Evolutionary conservation across 169 alveolate species (phyloP).

Genomic region (Cryptosporidium tyzzeri): DNA sequence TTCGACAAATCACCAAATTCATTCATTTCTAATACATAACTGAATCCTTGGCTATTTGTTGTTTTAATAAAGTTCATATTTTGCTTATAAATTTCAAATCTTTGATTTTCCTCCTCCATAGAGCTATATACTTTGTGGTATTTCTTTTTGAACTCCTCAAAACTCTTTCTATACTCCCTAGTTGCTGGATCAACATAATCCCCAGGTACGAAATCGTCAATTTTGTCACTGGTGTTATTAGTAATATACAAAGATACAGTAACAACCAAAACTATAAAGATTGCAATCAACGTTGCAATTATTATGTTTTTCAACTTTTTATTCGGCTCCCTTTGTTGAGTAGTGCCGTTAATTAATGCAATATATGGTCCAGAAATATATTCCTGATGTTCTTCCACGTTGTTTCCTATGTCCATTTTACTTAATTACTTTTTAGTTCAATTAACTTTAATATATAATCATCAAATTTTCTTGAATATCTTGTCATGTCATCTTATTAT

Average conservation of each 20-base stretch:
- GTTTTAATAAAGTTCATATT: slow-evolving; percentile 71
- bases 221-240: slow-evolving; percentile 21
- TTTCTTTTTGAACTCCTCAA: slow-evolving; percentile 58
- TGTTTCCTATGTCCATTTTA: slow-evolving; percentile 33
- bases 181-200: slow-evolving; percentile 12
- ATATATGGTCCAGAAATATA: slow-evolving; percentile 65
- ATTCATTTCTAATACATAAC: slow-evolving; percentile 77
- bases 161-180: slow-evolving; percentile 7
- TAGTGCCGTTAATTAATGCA: slow-evolving; percentile 61
- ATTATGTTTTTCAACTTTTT: slow-evolving; percentile 36
- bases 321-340: slow-evolving; percentile 59
- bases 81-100: slow-evolving; percentile 75
- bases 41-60: slow-evolving; percentile 76
- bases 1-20: slow-evolving; percentile 79
- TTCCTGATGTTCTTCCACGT: slow-evolving; percentile 66
- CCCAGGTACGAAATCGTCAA: slow-evolving; percentile 38
- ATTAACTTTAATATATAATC: slow-evolving; percentile 5
- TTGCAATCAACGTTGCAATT: slow-evolving; percentile 33
- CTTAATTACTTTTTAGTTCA: neutral
- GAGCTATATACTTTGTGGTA: slow-evolving; percentile 72
- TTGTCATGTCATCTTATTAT: neutral
- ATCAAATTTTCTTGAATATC: neutral
- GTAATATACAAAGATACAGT: slow-evolving; percentile 9
- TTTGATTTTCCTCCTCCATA: slow-evolving; percentile 54
- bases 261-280: slow-evolving; percentile 20